phyloP scores from a whole-genome alignment of 2,329 filamentous ascomycete species.

The Purpureocillium lavendulum region DNA sequence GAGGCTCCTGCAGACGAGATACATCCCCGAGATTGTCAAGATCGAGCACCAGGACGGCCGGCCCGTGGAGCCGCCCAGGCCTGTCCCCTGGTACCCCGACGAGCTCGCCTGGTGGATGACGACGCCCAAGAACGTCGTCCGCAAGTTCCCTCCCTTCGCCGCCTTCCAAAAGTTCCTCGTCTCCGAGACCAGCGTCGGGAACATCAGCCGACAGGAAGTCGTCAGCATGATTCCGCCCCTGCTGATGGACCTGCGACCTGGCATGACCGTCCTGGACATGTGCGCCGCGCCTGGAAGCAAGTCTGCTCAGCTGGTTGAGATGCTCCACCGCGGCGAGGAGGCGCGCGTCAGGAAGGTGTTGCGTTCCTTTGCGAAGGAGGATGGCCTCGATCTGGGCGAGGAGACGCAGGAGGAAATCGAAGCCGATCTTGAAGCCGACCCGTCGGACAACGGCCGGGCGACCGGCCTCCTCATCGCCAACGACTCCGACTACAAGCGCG shows the following conservation, averaged over 20 bases:
- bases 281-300: constrained; percentile 97
- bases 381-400: constrained; percentile 42
- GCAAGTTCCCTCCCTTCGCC: constrained; percentile 88
- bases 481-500: constrained; percentile 92
- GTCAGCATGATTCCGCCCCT: constrained; percentile 98
- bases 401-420: constrained; percentile 39
- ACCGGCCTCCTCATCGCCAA: constrained; percentile 93
- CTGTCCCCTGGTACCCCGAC: constrained; percentile 89
- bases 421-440: constrained; percentile 47
- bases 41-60: constrained; percentile 78
- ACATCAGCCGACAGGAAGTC: constrained; percentile 94
- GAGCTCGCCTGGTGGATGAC: constrained; percentile 97
- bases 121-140: constrained; percentile 90
- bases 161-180: constrained; percentile 97
- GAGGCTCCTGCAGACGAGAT: constrained; percentile 76
- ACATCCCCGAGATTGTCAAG: constrained; percentile 81
- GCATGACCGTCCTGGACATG: constrained; percentile 90
- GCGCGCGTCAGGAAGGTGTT: constrained; percentile 68
- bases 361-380: constrained; percentile 52
- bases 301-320: constrained; percentile 88
- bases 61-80: constrained; percentile 70
- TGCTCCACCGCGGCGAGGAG: constrained; percentile 90
- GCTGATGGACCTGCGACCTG: constrained; percentile 81
- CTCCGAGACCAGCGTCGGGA: constrained; percentile 92
- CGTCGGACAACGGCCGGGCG: constrained; percentile 72